Evolutionary conservation across 2,329 filamentous ascomycete species (phyloP).

Genomic region (Fusarium begoniae): DNA sequence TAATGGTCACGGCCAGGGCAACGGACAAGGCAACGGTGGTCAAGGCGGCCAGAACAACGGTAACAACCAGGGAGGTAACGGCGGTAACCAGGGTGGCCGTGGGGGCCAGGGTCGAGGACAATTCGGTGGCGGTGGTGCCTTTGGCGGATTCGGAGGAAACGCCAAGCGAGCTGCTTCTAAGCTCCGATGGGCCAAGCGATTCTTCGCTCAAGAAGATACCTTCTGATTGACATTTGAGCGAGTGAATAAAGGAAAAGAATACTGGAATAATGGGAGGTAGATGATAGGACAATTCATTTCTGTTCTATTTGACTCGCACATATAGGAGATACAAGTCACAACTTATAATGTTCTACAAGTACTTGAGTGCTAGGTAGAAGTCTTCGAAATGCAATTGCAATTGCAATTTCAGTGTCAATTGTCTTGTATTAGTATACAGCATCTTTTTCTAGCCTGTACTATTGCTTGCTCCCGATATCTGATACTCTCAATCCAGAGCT

Average conservation of each 20-base stretch:
- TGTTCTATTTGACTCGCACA: too few species aligned
- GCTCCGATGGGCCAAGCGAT: conserved; percentile 25
- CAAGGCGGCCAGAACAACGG: not conserved
- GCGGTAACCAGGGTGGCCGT: not conserved
- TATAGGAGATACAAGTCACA: not conserved
- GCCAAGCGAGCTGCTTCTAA: conserved; percentile 15
- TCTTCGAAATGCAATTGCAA: not conserved
- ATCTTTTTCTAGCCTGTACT: not conserved
- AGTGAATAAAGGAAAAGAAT: not conserved
- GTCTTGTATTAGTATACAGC: not conserved
- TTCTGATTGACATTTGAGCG: not conserved
- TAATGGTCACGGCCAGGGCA: not conserved
- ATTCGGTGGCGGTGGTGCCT: not conserved
- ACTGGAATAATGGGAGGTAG: not conserved
- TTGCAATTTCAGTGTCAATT: not conserved
- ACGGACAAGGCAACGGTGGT: not conserved
- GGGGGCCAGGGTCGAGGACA: not conserved
- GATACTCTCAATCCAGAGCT: not conserved
- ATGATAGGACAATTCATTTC: not conserved
- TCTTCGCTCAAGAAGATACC: not conserved
- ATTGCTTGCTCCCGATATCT: not conserved
- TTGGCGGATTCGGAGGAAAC: conserved; percentile 20
- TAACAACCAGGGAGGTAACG: not conserved
- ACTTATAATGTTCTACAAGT: not conserved
- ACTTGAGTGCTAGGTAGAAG: not conserved